Percentiles rank a stretch among this genome's conserved stretches.
phyloP scores from a whole-genome alignment of 176 grass and related monocot genomes.

The Saccharum spontaneum region DNA sequence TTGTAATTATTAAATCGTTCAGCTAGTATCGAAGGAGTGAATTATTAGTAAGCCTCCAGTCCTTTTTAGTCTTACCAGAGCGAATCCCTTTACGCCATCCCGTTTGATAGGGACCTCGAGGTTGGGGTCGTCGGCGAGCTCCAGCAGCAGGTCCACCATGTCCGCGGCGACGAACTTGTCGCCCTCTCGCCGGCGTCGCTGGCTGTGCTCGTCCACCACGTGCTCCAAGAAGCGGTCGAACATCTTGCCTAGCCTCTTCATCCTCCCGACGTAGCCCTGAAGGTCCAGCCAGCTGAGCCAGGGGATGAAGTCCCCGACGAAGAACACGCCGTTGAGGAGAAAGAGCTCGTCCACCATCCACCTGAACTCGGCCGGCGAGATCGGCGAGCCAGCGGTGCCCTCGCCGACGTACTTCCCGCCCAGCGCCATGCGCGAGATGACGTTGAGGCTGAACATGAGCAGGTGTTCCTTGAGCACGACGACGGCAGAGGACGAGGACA shows the following conservation, averaged over 20 bases:
- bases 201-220: constrained; percentile 58
- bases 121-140: constrained; percentile 51
- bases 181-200: constrained; percentile 34
- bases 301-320: constrained; percentile 60
- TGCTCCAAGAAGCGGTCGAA: constrained; percentile 62
- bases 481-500: neutral
- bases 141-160: constrained; percentile 58
- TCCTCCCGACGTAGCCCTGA: constrained; percentile 52
- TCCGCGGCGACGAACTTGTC: constrained; percentile 46
- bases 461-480: neutral
- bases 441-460: neutral
- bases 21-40: too few species aligned
- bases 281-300: constrained; percentile 49
- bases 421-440: constrained; percentile 47
- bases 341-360: constrained; percentile 59
- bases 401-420: constrained; percentile 48
- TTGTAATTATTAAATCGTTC: too few species aligned
- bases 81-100: constrained; percentile 50
- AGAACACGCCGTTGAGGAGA: constrained; percentile 55
- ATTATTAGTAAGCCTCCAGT: too few species aligned
- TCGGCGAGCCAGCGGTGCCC: neutral
- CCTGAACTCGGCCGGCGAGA: constrained; percentile 61
- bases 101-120: constrained; percentile 51
- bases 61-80: constrained; percentile 22
- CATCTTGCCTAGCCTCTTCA: constrained; percentile 54